Base-by-base conservation (phyloP, 495 filamentous ascomycete genomes). In the Annulohypoxylon bovei region DNA sequence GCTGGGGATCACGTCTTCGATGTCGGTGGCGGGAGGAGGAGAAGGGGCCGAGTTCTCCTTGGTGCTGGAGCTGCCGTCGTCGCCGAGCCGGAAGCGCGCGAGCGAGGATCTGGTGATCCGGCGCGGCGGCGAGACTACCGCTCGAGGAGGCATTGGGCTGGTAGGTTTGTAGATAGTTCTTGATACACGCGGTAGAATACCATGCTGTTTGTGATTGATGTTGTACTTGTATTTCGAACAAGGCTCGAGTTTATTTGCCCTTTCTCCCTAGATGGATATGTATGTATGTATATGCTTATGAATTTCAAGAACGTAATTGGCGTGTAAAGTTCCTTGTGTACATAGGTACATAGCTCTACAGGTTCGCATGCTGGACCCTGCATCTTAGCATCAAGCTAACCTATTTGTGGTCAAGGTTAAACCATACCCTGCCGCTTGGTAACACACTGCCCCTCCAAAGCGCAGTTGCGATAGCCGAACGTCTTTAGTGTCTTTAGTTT, bases 131-230 rank as follows among this genome's bases (percentile, higher is more conserved):
- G 75, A 62, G 5, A 67, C 54, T 25, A 74, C 33, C 52, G 70
- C 56, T 55, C 65, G 49, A 25, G 67, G 63, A 67, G 73, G 71
- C 55, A 78, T 74, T n/a, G 37, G 47, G 50, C 65, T 63, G 57
- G 77, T 72, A 49, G 76, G 72, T 66, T 83, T 88, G 25, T 20
- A 14, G 86, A 78, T 3, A 88, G 88, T 30, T 90, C 87, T 60
- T 82, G 83, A 6, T 86, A 86, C 52, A 88, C 80, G 44, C 85
- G 83, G 30, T 87, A 90, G 32, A 87, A 88, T 59, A 88, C 86
- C 90, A 92, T 93, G 27, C 46, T 33, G 22, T 35, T 50, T 3
- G 20, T 30, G 12, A 6, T 7, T 30, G 44, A 12, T 5, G 16
- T 20, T 33, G n/a, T 61, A 27, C 50, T 20, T 33, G n/a, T 61